Evolutionary conservation across 2,329 filamentous ascomycete species (phyloP), one percentile per base, ranked within the genome.

Genomic region (Claviceps capensis): DNA sequence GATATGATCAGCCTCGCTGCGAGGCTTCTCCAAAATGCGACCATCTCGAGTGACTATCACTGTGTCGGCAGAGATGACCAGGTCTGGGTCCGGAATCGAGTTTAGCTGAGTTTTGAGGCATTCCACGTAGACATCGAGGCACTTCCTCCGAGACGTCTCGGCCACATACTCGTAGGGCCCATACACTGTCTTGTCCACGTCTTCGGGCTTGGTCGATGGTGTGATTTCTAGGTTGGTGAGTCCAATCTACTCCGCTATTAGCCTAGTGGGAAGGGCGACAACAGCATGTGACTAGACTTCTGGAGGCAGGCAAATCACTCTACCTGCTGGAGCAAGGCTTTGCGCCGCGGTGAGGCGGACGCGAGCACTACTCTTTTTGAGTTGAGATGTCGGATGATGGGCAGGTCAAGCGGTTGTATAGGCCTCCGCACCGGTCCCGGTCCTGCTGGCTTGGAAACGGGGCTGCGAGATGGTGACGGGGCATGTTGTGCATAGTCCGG

Each of bases 11-110:
- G 77, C 79, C 67, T 91, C 87, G 55, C 74, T 86, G 50, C 83
- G 76, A 11, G 93, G 93, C 72, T 98, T 98, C 74, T 98, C 93
- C 2, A 98, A 72, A 50, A 98, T 88, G 50, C 78, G 74, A 0
- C 90, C 90, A 42, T 78, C 72, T 11, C 80, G 76, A 9, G 82
- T 84, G 14, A 93, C 86, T 55, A 98, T 87, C 52, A 98, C 76
- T 0, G 93, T 97, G 66, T 97, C 91, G 38, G 91, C 91, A 0
- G 89, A 83, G 54, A 97, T 83, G 53, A 97, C 88, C 16, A 97
- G 75, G 6, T 82, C 84, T 0, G 89, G 89, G 59, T 96, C 93
- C 13, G 68, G 69, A 43, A 71, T 69, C 5, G 73, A 69, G 44
- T 66, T 65, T 16, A 70, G 60, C 47, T 74, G 62, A n/a, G 63